Base-by-base conservation (phyloP, 208 protist species). In the Entamoeba histolytica region DNA sequence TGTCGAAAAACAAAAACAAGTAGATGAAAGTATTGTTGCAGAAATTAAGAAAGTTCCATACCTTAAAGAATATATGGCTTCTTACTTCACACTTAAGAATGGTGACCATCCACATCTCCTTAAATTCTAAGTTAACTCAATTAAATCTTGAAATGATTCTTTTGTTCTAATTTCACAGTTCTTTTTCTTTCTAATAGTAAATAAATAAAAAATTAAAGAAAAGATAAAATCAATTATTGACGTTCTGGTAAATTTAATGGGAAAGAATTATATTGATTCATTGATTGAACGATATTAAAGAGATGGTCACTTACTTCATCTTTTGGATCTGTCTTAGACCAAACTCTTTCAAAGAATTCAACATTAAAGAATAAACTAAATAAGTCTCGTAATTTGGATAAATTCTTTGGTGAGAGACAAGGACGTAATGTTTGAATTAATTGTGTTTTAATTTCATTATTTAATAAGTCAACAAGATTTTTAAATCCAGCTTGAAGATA, bases 91-190 rank as follows among this genome's bases (percentile, higher is more conserved):
- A 44, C 94, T 98, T 14, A 95, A 73, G 10, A 97, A 97, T 69
- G 96, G 95, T 87, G 93, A 97, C 91, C 95, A 87, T 93, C 96
- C 97, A 52, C 97, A 98, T 94, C 3, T 92, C 7, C 95, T 98
- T 61, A 69, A 69, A 69, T 69, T 23, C 12, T 14, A 69, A 14
- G 50, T 52, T 52, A 52, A 52, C 50, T 52, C 50, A 52, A 52
- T 52, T 17, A 52, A 52, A 52, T 52, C 14, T 7, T 52, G 0
- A 52, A 52, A 52, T 52, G 50, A 52, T 52, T 52, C 50, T 52
- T 52, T 52, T 52, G 50, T 52, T 52, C 50, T 7, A 52, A 0
- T 17, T 52, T 52, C 14, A 15, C 0, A 44, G 6, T 52, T 52
- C 4, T 17, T 15, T 52, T 52, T 15, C 50, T 52, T 52, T 52